Conservation (phyloP, 2,329 filamentous ascomycete genomes). For the Didymella arachidicola region DNA sequence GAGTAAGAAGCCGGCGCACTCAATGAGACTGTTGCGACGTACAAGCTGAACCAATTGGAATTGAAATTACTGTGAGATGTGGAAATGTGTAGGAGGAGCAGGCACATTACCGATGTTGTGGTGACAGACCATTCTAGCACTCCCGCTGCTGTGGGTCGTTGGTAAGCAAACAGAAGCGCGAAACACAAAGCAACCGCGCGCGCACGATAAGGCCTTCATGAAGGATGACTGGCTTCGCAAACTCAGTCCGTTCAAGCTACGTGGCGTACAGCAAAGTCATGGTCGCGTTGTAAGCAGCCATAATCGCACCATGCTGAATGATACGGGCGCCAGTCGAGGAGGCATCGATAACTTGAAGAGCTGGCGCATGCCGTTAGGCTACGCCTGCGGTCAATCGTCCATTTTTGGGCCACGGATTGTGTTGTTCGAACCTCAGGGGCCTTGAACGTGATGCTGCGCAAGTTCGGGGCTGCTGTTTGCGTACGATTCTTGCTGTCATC, state of each 20-base stretch:
- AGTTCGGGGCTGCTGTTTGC: conserved; percentile 10
- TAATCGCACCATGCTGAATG: conserved; percentile 26
- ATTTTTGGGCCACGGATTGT: neutral
- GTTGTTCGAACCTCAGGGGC: neutral
- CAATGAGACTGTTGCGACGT: conserved; percentile 2
- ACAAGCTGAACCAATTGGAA: neutral
- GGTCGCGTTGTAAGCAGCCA: conserved; percentile 30
- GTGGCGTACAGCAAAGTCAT: conserved; percentile 25
- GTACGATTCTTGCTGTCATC: neutral
- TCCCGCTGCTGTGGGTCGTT: conserved; percentile 6
- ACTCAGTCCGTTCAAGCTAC: conserved; percentile 13
- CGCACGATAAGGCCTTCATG: conserved; percentile 10
- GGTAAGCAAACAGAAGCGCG: conserved; percentile 14
- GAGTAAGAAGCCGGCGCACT: conserved; percentile 18
- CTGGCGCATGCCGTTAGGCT: neutral
- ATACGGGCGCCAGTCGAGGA: conserved; percentile 17
- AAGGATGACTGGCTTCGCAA: conserved; percentile 17
- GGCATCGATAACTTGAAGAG: conserved; percentile 1
- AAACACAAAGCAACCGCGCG: neutral
- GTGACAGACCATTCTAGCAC: conserved; percentile 16
- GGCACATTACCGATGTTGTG: conserved; percentile 15
- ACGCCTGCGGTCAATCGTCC: conserved; percentile 2
- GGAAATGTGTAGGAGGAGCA: conserved; percentile 16
- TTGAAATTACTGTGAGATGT: neutral
- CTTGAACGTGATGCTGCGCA: neutral